Conservation (phyloP, 164 flowering plant genomes). For the Nelumbo lutea region DNA sequence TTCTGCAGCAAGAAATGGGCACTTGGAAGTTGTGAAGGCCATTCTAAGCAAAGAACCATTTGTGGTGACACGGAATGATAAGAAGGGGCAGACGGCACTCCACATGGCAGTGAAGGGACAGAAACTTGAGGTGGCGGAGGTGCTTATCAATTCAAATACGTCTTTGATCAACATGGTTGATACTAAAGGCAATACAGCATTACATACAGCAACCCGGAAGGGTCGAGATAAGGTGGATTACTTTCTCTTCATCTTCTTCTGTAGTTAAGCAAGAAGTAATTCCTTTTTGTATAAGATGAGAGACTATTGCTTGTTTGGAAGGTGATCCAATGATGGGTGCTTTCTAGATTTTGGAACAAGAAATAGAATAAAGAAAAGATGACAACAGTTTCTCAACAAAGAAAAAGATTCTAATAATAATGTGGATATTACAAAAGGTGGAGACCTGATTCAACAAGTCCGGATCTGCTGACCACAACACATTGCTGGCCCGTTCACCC, state of each 20-base stretch:
- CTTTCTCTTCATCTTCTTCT: background rate
- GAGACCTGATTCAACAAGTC: background rate
- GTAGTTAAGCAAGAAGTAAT: background rate
- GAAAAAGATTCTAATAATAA: too few relatives aligned
- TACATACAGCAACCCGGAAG: conserved; percentile 84
- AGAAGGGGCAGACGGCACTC: conserved; percentile 95
- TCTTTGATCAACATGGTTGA: conserved; percentile 66
- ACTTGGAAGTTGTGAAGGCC: conserved; percentile 58
- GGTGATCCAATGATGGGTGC: too few relatives aligned
- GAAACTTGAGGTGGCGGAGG: conserved; percentile 68
- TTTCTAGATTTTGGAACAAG: background rate
- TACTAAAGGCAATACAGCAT: conserved; percentile 69
- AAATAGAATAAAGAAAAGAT: background rate
- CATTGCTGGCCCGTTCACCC: too few relatives aligned
- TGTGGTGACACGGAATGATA: conserved; percentile 53
- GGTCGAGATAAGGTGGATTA: conserved; percentile 68
- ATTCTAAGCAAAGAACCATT: conserved; percentile 60
- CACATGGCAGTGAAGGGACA: conserved; percentile 98
- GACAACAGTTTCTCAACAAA: background rate
- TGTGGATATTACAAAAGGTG: too few relatives aligned
- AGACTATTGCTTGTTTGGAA: background rate
- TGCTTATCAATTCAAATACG: conserved; percentile 54
- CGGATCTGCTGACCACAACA: too few relatives aligned
- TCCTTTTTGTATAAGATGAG: background rate
- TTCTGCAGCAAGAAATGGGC: conserved; percentile 93